Evolutionary conservation across 2,329 filamentous ascomycete species (phyloP).

Genomic region (Cercospora canescens): DNA sequence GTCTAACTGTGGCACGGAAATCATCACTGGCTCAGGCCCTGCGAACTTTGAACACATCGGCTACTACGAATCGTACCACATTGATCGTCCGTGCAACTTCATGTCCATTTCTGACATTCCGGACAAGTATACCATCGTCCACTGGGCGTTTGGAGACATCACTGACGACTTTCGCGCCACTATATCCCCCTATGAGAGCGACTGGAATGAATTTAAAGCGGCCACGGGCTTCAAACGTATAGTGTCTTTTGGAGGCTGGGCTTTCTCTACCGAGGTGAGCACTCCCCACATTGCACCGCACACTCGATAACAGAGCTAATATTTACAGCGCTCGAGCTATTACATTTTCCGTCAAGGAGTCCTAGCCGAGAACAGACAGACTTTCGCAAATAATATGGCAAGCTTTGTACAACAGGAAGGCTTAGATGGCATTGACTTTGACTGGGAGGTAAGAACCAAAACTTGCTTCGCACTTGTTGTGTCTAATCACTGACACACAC

Average conservation of each 20-base stretch:
- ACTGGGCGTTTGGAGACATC: conserved; percentile 77
- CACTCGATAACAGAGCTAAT: neutral
- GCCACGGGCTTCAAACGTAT: conserved; percentile 40
- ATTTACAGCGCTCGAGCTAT: neutral
- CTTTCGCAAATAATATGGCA: conserved; percentile 67
- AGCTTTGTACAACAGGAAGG: conserved; percentile 71
- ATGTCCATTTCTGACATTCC: conserved; percentile 63
- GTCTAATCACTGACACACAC: neutral
- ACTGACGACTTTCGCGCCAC: neutral
- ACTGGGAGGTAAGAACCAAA: conserved; percentile 37
- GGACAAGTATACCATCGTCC: conserved; percentile 82
- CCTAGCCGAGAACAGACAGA: conserved; percentile 41
- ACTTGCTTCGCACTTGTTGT: neutral
- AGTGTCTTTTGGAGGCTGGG: conserved; percentile 50
- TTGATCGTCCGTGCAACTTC: conserved; percentile 33
- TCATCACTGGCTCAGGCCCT: conserved; percentile 30
- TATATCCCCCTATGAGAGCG: conserved; percentile 1
- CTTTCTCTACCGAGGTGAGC: conserved; percentile 38
- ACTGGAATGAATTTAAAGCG: conserved; percentile 39
- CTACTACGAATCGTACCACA: conserved; percentile 39
- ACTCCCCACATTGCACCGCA: conserved; percentile 29
- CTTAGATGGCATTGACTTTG: conserved; percentile 53
- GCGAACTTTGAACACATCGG: conserved; percentile 28
- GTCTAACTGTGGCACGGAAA: conserved; percentile 44
- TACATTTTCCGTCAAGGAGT: conserved; percentile 42